Evolutionary conservation across 1,284 basidiomycete species (phyloP).

Genomic region (Cutaneotrichosporon daszewskae): DNA sequence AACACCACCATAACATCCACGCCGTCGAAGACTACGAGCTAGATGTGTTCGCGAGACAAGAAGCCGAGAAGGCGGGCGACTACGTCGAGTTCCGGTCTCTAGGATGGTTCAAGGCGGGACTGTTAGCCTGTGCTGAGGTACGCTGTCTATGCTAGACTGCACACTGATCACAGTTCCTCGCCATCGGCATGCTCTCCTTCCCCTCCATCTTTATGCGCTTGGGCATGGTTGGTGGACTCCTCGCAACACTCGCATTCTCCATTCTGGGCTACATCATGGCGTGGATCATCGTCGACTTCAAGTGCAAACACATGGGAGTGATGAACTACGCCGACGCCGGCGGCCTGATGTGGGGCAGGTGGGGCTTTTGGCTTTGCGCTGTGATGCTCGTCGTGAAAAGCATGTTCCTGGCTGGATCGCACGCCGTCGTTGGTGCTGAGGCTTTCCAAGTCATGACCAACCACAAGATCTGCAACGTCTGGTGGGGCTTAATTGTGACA

Average conservation of each 20-base stretch:
- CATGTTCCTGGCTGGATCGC: constrained; percentile 22
- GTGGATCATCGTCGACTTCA: constrained; percentile 37
- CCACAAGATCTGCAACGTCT: constrained; percentile 23
- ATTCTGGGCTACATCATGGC: constrained; percentile 29
- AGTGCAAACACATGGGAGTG: constrained; percentile 29
- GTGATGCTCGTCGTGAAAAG: constrained; percentile 16
- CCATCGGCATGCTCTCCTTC: constrained; percentile 32
- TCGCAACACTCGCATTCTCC: constrained; percentile 25
- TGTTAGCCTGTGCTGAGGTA: constrained; percentile 29
- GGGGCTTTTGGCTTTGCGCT: constrained; percentile 8
- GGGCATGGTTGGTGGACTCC: constrained; percentile 31
- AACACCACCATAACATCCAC: no score
- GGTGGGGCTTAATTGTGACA: constrained; percentile 26
- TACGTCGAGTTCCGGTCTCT: constrained; percentile 32
- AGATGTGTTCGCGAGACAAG: constrained; percentile 24
- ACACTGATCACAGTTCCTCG: constrained; percentile 20
- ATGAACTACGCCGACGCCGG: constrained; percentile 35
- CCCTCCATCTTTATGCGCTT: constrained; percentile 30
- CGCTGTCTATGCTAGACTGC: neutral
- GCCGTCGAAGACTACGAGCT: constrained; percentile 13
- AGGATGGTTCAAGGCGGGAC: constrained; percentile 31
- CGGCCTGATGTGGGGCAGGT: constrained; percentile 25
- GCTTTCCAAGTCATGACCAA: constrained; percentile 25
- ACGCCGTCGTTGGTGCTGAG: constrained; percentile 29
- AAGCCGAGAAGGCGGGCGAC: constrained; percentile 14